These are phyloP conservation scores for Peniophora sp. DNA, from an alignment of 1,284 basidiomycete genomes.

Conservation along the genomic window DNA sequence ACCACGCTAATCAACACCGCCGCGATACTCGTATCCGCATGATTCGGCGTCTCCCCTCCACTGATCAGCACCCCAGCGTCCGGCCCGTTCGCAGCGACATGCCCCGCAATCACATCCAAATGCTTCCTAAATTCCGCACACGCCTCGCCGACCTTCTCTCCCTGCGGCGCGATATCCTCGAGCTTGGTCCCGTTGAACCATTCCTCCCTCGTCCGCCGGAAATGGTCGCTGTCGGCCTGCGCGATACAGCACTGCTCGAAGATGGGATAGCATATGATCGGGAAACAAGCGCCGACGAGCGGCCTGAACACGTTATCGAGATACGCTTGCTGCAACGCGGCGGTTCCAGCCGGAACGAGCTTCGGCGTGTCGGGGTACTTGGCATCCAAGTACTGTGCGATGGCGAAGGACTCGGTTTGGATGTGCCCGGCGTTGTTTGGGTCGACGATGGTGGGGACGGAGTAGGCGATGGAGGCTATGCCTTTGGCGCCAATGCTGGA, in stretches of 20 bases:
- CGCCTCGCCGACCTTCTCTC: not conserved
- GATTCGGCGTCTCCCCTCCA: not conserved
- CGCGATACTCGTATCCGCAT: not conserved
- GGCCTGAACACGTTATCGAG: too few relatives aligned
- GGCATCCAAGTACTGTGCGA: slow-evolving; percentile 20
- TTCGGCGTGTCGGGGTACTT: slow-evolving; percentile 15
- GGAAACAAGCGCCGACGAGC: too few relatives aligned
- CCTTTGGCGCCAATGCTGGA: slow-evolving; percentile 2
- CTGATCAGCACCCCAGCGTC: not conserved
- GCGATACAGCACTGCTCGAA: too few relatives aligned
- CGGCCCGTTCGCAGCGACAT: not conserved
- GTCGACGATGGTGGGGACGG: slow-evolving; percentile 11
- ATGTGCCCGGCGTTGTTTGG: slow-evolving; percentile 3
- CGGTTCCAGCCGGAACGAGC: slow-evolving; percentile 12
- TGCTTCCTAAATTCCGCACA: not conserved
- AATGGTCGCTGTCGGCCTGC: too few relatives aligned
- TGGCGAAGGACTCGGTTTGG: slow-evolving; percentile 15
- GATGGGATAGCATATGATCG: too few relatives aligned
- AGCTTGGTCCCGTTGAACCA: not conserved
- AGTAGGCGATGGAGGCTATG: not conserved
- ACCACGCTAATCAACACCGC: not conserved
- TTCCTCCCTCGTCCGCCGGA: not conserved
- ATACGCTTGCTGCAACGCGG: not conserved
- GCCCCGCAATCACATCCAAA: not conserved
- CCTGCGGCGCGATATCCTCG: not conserved